Evolutionary conservation across 2,329 filamentous ascomycete genomes (phyloP), one percentile per base, ranked within the genome.

Genomic region (Albophoma yamanashiensis): DNA sequence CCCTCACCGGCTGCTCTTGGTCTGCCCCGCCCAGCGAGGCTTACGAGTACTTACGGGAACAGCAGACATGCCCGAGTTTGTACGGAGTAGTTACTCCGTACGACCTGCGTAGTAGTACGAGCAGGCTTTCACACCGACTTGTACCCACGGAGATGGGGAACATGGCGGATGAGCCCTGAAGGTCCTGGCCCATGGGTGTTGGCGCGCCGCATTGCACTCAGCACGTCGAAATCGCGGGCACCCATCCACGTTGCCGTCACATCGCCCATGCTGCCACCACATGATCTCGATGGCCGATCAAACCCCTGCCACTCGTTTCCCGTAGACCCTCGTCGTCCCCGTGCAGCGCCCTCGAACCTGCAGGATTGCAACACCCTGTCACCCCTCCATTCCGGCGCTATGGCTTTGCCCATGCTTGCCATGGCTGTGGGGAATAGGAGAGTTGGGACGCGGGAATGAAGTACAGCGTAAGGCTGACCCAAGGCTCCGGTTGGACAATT

Each of bases 401-500:
- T 52, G 47, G 27, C 25, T 34, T n/a, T 39, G 53, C 53, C 36
- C 34, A 38, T 14, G n/a, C 20, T 1, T 20, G 31, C 36, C 34
- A 38, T 14, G n/a, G 36, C 1, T 20, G 31, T 36, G 56, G 56
- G 12, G 31, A 34, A 39, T 22, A 47, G 42, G 42, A 50, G 31
- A 47, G 22, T 56, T 20, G 55, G 55, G 38, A 42, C 22, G 17
- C 36, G 22, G 55, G 22, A 42, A 31, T 42, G 55, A 31, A 20
- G 20, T 31, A 31, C 27, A 31, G 27, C 27, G 27, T 56, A 58
- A 58, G 56, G 56, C 40, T 45, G 56, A 58, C 58, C 58, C 56
- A 45, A 53, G 53, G 52, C 53, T 58, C 57, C 55, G 58, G 58
- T 62, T 62, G 60, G 58, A 62, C 58, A 39, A 43, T 31, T 42